These are phyloP conservation scores for Eruca vesicaria DNA, from an alignment of 441 rosid genomes.

Conservation along the genomic window DNA sequence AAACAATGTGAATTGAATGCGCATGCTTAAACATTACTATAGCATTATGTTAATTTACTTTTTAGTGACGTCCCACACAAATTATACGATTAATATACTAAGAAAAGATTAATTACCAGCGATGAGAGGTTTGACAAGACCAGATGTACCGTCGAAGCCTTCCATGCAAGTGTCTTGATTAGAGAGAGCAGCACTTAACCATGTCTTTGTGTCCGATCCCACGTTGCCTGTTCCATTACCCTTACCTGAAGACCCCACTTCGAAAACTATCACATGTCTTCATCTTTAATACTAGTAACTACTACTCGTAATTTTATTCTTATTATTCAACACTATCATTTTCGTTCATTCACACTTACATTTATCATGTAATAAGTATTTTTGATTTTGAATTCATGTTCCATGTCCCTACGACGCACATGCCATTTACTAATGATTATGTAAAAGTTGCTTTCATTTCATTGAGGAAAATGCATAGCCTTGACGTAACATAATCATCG, in stretches of 20 bases:
- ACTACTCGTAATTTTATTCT: not conserved
- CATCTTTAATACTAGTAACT: not conserved
- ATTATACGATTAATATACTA: not conserved
- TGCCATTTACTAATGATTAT: slow-evolving; percentile 20
- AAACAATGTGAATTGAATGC: not conserved
- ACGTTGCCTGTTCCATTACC: slow-evolving; percentile 73
- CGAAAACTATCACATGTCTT: not conserved
- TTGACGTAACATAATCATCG: slow-evolving; percentile 29
- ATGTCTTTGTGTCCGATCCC: slow-evolving; percentile 64
- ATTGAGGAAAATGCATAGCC: not conserved
- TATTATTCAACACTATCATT: slow-evolving; percentile 30
- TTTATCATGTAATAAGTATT: not conserved
- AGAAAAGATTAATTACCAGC: slow-evolving; percentile 31
- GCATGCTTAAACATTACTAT: not conserved
- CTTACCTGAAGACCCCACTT: slow-evolving; percentile 47
- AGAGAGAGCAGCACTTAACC: slow-evolving; percentile 78
- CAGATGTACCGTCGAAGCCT: slow-evolving; percentile 68
- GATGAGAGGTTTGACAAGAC: slow-evolving; percentile 44
- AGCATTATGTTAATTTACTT: not conserved
- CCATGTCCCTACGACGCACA: slow-evolving; percentile 32
- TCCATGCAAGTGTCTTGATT: slow-evolving; percentile 82
- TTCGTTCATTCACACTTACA: slow-evolving; percentile 23
- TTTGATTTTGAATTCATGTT: slow-evolving; percentile 16
- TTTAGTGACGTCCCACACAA: not conserved
- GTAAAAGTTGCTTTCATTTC: slow-evolving; percentile 15